phyloP scores from a whole-genome alignment of 2,329 filamentous ascomycete species.

The Fusarium pininemorale region DNA sequence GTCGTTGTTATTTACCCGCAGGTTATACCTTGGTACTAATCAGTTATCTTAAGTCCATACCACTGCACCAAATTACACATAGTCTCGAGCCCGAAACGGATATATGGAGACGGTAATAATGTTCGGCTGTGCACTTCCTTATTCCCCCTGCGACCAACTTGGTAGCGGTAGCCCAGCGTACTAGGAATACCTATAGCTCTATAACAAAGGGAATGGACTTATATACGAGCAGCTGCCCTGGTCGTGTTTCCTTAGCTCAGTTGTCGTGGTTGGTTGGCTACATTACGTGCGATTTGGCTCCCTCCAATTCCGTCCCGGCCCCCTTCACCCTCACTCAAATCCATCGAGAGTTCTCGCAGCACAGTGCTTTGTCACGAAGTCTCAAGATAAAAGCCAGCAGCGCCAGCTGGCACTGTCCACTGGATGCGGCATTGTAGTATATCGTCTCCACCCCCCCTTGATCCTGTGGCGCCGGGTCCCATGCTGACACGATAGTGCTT shows the following conservation, averaged over 20 bases:
- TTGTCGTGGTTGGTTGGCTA: constrained; percentile 3
- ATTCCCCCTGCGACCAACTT: background rate
- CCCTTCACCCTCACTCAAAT: background rate
- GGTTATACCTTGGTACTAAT: constrained; percentile 15
- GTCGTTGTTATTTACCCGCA: constrained; percentile 22
- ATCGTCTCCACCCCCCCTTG: constrained; percentile 22
- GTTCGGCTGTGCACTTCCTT: background rate
- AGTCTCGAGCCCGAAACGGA: constrained; percentile 22
- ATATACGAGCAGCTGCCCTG: constrained; percentile 10
- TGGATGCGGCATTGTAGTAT: background rate
- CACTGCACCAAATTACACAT: constrained; percentile 19
- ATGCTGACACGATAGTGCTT: constrained; percentile 28
- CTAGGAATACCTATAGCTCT: background rate
- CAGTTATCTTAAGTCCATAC: constrained; percentile 14
- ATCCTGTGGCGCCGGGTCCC: constrained; percentile 8
- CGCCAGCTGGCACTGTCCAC: background rate
- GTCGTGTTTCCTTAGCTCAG: background rate
- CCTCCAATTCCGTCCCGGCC: background rate
- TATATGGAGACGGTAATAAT: constrained; percentile 30
- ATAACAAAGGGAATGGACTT: constrained; percentile 1
- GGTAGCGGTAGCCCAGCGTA: background rate
- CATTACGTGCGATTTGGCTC: background rate
- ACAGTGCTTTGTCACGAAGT: background rate
- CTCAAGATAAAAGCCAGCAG: background rate
- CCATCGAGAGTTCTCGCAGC: background rate